Conservation (phyloP, 192 early-diverging fungal genomes). For the Rhizophlyctis rosea region DNA sequence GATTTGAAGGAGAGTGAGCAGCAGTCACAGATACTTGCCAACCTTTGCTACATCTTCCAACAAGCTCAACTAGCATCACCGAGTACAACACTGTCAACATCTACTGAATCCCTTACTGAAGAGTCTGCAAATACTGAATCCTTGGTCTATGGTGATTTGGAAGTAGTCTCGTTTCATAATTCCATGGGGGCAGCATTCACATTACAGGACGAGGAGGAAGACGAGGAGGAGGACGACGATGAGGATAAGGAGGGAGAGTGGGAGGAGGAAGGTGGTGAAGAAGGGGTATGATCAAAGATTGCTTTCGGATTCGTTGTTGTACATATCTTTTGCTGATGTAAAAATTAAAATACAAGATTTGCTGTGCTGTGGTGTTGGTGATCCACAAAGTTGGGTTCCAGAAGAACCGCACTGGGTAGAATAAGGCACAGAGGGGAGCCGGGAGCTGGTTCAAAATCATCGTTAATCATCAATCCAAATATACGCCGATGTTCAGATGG, state of each 20-base stretch:
- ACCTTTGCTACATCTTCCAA: neutral
- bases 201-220: neutral
- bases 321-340: no score
- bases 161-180: neutral
- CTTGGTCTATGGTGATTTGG: neutral
- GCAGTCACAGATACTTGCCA: neutral
- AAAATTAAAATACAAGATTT: no score
- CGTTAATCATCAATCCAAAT: no score
- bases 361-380: no score
- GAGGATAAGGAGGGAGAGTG: neutral
- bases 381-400: no score
- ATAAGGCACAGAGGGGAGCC: no score
- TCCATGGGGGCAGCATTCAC: neutral
- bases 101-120: neutral
- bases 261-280: no score
- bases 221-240: neutral
- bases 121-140: neutral
- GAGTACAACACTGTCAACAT: neutral
- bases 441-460: no score
- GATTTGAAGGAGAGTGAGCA: neutral
- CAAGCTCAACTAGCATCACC: neutral
- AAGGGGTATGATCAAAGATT: no score
- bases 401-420: no score
- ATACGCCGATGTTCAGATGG: no score
- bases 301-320: no score